phyloP scores from a whole-genome alignment of 2,329 filamentous ascomycete species.

The Xylaria multiplex region DNA sequence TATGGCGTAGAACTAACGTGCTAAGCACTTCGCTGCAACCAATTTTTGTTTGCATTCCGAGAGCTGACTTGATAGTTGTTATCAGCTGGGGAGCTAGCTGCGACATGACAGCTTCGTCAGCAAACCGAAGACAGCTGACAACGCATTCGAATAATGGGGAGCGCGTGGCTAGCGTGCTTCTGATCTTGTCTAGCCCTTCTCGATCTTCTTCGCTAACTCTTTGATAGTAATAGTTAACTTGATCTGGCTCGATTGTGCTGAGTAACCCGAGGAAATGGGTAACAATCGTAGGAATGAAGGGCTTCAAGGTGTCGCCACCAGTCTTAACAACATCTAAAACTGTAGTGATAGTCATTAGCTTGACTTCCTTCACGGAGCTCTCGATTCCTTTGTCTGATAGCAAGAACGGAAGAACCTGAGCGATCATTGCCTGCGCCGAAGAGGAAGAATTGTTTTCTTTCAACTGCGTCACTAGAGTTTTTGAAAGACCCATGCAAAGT shows the following conservation, averaged over 20 bases:
- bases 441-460: slow-evolving; percentile 79
- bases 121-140: slow-evolving; percentile 84
- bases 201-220: slow-evolving; percentile 87
- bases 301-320: slow-evolving; percentile 78
- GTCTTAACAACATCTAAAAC: slow-evolving; percentile 91
- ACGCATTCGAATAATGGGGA: slow-evolving; percentile 94
- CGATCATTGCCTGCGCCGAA: slow-evolving; percentile 81
- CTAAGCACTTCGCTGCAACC: slow-evolving; percentile 87
- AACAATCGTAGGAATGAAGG: slow-evolving; percentile 84
- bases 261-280: slow-evolving; percentile 83
- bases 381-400: slow-evolving; percentile 90
- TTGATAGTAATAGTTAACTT: slow-evolving; percentile 91
- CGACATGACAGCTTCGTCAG: slow-evolving; percentile 82
- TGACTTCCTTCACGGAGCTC: slow-evolving; percentile 87
- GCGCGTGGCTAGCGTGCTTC: slow-evolving; percentile 81
- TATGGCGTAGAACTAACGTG: slow-evolving; percentile 83
- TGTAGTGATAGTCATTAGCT: slow-evolving; percentile 82
- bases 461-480: slow-evolving; percentile 83
- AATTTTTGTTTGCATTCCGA: slow-evolving; percentile 93
- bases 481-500: slow-evolving; percentile 85
- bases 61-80: slow-evolving; percentile 81
- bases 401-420: slow-evolving; percentile 88
- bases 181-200: slow-evolving; percentile 88
- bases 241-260: slow-evolving; percentile 88
- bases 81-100: slow-evolving; percentile 78